phyloP scores from a whole-genome alignment of 129 eudicot species.

The Erigeron canadensis region DNA sequence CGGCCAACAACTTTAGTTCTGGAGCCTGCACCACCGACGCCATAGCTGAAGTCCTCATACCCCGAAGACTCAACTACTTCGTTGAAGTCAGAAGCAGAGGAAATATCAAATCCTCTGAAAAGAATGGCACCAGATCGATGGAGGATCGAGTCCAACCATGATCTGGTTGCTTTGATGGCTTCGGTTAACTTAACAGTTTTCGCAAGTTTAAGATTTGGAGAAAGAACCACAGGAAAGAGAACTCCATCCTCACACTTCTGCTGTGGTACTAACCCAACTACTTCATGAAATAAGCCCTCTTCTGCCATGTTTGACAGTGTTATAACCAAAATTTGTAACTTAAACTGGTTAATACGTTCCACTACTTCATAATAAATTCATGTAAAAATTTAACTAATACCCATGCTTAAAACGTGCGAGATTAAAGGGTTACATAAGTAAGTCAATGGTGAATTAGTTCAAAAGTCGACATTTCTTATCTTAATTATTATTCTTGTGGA shows the following conservation, averaged over 20 bases:
- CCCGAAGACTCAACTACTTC: conserved; percentile 73
- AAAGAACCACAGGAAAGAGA: conserved; percentile 47
- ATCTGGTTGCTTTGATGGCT: conserved; percentile 41
- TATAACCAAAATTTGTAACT: too few species aligned
- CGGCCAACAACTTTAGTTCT: conserved; percentile 61
- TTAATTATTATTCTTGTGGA: too few species aligned
- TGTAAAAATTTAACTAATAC: too few species aligned
- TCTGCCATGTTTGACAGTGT: background rate
- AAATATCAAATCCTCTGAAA: conserved; percentile 49
- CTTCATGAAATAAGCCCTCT: background rate
- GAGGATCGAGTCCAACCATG: conserved; percentile 48
- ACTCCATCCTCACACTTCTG: background rate
- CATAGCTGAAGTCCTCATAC: conserved; percentile 58
- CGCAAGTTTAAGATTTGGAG: conserved; percentile 29
- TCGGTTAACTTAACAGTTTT: conserved; percentile 20
- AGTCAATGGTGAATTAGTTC: too few species aligned
- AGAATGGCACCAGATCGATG: conserved; percentile 54
- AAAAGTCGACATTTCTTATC: too few species aligned
- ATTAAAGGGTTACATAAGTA: too few species aligned
- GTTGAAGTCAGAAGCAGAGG: conserved; percentile 57
- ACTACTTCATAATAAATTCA: too few species aligned
- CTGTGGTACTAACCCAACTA: background rate
- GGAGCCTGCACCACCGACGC: conserved; percentile 73
- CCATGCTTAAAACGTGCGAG: too few species aligned
- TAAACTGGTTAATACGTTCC: too few species aligned